Evolutionary conservation across 352 stramenopile species (phyloP), one percentile per base, ranked within the genome.

Genomic region (Globisporangium spinosum): DNA sequence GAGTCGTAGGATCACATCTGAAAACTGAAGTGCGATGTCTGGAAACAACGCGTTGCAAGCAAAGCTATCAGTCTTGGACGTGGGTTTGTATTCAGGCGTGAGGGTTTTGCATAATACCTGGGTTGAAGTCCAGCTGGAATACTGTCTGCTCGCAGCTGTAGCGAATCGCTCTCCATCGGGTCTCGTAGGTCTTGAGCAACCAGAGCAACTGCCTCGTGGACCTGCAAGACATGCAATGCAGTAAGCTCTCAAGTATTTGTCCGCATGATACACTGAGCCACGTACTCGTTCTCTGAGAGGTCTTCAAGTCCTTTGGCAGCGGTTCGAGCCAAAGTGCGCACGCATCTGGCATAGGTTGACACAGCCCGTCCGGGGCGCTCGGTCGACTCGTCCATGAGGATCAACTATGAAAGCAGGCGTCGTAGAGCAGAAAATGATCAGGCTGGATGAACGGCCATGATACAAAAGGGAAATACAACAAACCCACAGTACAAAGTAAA

Each of bases 81-180:
- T 7, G 23, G 47, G 7, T 23, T 4, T 27, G 13, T 8, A 55
- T 23, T 6, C 20, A 54, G 17, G 7, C 3, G 4, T 12, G 23
- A 8, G 47, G 0, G 6, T 27, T 10, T 15, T 9, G 8, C 22
- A 32, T 32, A 32, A 32, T 58, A 89, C 83, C 80, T 60, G 77
- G 72, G 20, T 86, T 71, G 22, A 72, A 79, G 64, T 87, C 79
- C 4, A 86, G 65, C 17, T 82, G 79, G 34, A 82, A 86, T 12
- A 87, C 64, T 1, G 64, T 74, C 27, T 78, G 67, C 47, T 91
- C 83, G 35, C 73, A 78, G 25, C 73, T 71, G 47, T 73, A 82
- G 57, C 80, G 72, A 12, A 87, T 68, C 1, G 78, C 74, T 63
- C 47, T 73, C 83, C 83, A 91, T n/a, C 80, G 76, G 35, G 75